Evolutionary conservation across 1,284 basidiomycete species (phyloP).

Genomic region (Heimioporus punctisporus): DNA sequence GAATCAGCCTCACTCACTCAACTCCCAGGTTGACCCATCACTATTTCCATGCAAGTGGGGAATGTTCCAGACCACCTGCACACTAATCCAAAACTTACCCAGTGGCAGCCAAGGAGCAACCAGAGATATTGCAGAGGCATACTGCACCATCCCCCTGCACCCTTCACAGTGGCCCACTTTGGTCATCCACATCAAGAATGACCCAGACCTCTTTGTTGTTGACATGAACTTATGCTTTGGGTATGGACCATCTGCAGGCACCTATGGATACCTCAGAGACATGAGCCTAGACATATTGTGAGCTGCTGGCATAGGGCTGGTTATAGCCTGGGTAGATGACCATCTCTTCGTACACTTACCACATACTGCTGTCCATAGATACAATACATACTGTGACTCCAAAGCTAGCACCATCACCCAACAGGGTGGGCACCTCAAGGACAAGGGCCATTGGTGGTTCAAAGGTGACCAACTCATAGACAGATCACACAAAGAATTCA

Average conservation of each 20-base stretch:
- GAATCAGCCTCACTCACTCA: not conserved
- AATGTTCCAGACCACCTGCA: not conserved
- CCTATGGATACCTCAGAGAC: constrained; percentile 33
- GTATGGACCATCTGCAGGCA: constrained; percentile 25
- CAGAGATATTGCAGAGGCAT: not conserved
- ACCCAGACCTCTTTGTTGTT: not conserved
- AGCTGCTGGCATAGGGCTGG: constrained; percentile 30
- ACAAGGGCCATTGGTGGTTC: too few relatives aligned
- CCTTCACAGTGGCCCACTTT: constrained; percentile 7
- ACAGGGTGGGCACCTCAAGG: too few relatives aligned
- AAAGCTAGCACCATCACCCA: too few relatives aligned
- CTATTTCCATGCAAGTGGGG: not conserved
- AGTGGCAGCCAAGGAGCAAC: not conserved
- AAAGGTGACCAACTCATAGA: too few relatives aligned
- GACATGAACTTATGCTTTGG: constrained; percentile 31
- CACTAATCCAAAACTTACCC: not conserved
- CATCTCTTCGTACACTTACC: constrained; percentile 37
- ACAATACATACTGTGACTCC: too few relatives aligned
- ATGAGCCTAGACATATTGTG: constrained; percentile 33
- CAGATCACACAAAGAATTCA: not conserved
- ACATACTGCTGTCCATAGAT: too few relatives aligned
- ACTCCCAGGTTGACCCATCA: not conserved
- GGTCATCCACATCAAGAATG: not conserved
- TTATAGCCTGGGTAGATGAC: constrained; percentile 45
- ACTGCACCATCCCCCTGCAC: constrained; percentile 8